phyloP scores from a whole-genome alignment of 176 grass and related monocot species.

The Eragrostis curvula region DNA sequence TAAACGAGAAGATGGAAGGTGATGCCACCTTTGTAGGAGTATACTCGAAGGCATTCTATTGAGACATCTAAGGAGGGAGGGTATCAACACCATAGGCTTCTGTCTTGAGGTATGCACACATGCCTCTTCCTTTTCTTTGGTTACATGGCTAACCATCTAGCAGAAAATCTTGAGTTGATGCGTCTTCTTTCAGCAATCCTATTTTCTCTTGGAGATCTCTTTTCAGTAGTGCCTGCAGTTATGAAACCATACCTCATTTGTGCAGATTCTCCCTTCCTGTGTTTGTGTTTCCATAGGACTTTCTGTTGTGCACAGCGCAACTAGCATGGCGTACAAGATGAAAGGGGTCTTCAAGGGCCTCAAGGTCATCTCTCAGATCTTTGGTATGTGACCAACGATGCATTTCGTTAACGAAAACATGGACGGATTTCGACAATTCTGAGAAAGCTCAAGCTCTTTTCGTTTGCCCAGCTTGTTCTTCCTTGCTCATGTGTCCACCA shows the following conservation, averaged over 20 bases:
- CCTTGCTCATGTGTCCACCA: background rate
- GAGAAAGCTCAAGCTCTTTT: background rate
- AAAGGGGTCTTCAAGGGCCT: conserved; percentile 86
- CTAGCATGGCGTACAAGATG: conserved; percentile 78
- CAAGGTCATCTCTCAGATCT: conserved; percentile 82
- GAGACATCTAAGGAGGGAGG: conserved; percentile 30
- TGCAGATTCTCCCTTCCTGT: conserved; percentile 13
- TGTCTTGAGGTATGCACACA: conserved; percentile 25
- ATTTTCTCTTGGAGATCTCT: background rate
- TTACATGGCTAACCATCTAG: background rate
- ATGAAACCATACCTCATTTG: background rate
- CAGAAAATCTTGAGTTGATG: background rate
- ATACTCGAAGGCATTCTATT: conserved; percentile 9
- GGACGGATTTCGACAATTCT: background rate
- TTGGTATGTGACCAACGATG: conserved; percentile 51
- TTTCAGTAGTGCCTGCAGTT: background rate
- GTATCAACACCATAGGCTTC: conserved; percentile 35
- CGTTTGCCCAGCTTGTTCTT: background rate
- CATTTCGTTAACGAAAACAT: background rate
- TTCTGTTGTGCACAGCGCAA: conserved; percentile 12
- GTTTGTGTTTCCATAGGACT: conserved; percentile 5
- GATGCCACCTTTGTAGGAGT: conserved; percentile 33
- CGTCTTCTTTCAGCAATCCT: background rate
- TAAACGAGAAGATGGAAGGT: conserved; percentile 29
- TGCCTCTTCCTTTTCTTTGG: background rate